phyloP scores from a whole-genome alignment of 805 yeast genomes.

The Metschnikowia gruessii region DNA sequence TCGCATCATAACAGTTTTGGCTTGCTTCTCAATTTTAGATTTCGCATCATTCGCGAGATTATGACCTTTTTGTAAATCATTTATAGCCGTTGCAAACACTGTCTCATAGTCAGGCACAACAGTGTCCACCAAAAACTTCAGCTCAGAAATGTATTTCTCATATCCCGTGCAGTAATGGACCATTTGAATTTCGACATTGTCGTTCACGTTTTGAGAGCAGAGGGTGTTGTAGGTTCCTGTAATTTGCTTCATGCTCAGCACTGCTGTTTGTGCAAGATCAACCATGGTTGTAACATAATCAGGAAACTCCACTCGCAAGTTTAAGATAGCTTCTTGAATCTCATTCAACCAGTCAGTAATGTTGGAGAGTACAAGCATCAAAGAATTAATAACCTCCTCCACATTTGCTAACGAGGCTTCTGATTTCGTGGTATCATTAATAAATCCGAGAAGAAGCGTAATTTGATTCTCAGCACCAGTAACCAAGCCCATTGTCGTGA shows the following conservation, averaged over 20 bases:
- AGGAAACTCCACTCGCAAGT: background rate
- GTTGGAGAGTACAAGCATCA: background rate
- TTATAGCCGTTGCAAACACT: background rate
- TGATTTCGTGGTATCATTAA: background rate
- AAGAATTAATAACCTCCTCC: background rate
- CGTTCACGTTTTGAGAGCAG: background rate
- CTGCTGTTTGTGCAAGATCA: background rate
- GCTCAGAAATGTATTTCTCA: background rate
- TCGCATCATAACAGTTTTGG: background rate
- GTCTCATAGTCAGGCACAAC: background rate
- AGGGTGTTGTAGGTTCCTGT: background rate
- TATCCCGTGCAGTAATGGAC: background rate
- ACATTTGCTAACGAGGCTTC: background rate
- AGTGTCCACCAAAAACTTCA: background rate
- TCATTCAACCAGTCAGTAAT: background rate
- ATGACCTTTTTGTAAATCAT: constrained; percentile 1
- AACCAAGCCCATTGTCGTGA: background rate
- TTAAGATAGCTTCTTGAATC: background rate
- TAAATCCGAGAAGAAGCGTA: background rate
- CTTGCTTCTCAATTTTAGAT: background rate
- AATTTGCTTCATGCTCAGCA: background rate
- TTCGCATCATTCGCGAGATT: background rate
- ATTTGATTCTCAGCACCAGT: background rate
- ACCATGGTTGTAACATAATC: background rate
- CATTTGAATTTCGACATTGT: background rate